These are phyloP conservation scores for Mycosphaerella arachidis DNA, from an alignment of 2,329 filamentous ascomycete species.

Conservation along the genomic window DNA sequence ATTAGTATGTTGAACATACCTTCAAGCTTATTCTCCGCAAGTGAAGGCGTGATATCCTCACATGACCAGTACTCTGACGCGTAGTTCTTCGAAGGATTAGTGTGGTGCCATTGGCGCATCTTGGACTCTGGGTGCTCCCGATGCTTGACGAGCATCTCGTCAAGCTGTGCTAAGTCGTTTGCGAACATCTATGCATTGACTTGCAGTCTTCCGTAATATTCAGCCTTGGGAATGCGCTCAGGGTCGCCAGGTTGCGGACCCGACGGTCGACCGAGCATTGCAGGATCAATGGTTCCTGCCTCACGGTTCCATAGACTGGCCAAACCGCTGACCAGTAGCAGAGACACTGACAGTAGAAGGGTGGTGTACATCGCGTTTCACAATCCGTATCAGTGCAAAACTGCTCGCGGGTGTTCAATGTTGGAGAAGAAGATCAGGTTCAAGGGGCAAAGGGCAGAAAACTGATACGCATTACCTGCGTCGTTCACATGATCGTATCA, in stretches of 20 bases:
- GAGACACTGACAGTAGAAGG: not conserved
- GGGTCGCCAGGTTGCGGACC: not conserved
- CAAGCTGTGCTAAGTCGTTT: not conserved
- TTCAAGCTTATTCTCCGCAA: not conserved
- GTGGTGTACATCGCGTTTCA: not conserved
- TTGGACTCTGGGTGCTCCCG: not conserved
- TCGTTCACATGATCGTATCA: not conserved
- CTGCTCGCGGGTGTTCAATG: slow-evolving; percentile 25
- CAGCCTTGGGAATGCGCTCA: not conserved
- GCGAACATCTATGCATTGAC: not conserved
- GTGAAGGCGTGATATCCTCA: not conserved
- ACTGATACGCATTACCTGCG: not conserved
- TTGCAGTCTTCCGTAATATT: not conserved
- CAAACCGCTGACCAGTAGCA: not conserved
- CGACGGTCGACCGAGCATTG: not conserved
- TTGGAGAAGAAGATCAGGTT: slow-evolving; percentile 57
- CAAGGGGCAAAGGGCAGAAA: slow-evolving; percentile 41
- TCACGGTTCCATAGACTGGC: not conserved
- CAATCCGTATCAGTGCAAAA: not conserved
- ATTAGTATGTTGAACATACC: not conserved
- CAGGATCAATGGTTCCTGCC: not conserved
- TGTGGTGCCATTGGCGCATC: not conserved
- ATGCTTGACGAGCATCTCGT: not conserved
- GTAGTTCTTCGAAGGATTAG: not conserved
- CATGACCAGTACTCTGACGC: not conserved